Evolutionary conservation across 1,284 basidiomycete species (phyloP), one percentile per base, ranked within the genome.

Genomic region (Apiotrichum gamsii): DNA sequence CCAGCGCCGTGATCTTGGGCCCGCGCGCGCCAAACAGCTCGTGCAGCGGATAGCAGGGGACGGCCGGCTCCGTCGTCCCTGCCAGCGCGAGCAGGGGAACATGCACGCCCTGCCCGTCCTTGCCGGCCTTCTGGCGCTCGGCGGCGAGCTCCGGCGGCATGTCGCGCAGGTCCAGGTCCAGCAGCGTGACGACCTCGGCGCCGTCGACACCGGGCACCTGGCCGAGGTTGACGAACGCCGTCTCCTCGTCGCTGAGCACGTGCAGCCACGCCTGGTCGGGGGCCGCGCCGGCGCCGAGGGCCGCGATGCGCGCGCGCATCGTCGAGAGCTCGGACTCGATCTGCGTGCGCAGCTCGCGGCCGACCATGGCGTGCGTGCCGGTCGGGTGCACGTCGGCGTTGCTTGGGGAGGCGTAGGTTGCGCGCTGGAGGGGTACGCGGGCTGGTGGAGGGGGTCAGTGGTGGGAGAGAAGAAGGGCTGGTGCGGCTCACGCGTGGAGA

Each of bases 211-310:
- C 25, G 6, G 52, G 52, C 4, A 54, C 52, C 25, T 54, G 52
- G 35, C 52, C 52, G 41, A 54, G 41, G 45, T 54, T 54, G 24
- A 51, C 52, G 8, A 54, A 28, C 41, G 32, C 52, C 0, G 43
- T 42, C 43, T 54, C 52, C 18, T 47, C 45, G 35, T 30, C 34
- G 4, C 30, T 45, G 18, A 54, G 45, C 8, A 45, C 45, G 25
- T 43, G 42, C 6, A 51, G 37, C 45, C 45, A 47, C 15, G n/a
- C 16, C 15, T 20, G 28, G 20, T 36, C 32, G 23, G 28, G 10
- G 33, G 6, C 19, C 14, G 36, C 21, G 23, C 36, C 36, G 14
- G 11, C 36, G 36, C 23, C 36, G 10, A 45, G 36, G 25, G 33
- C 16, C 3, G 31, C 9, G 18, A 51, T 19, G 19, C 18, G 24